phyloP scores from a whole-genome alignment of 2,329 filamentous ascomycete species.

The Colletotrichum abscissum region DNA sequence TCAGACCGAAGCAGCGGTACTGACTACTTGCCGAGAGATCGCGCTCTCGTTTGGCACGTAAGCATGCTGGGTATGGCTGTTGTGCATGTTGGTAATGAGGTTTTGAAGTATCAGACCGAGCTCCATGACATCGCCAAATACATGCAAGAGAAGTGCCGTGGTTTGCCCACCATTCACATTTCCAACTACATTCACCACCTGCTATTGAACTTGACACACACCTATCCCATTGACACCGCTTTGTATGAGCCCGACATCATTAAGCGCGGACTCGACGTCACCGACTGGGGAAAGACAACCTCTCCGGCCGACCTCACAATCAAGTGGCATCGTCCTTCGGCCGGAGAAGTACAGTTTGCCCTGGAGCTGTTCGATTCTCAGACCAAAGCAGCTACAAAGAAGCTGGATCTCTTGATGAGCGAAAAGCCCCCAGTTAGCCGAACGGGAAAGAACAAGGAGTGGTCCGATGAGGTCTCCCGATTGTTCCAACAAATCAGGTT shows the following conservation, averaged over 20 bases:
- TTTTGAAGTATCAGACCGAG: slow-evolving; percentile 88
- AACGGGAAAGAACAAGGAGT: slow-evolving; percentile 96
- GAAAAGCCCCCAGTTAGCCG: slow-evolving; percentile 85
- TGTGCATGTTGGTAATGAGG: slow-evolving; percentile 91
- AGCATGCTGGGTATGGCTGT: slow-evolving; percentile 98
- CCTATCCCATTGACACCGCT: slow-evolving; percentile 90
- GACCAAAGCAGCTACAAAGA: slow-evolving; percentile 78
- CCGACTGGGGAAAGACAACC: slow-evolving; percentile 87
- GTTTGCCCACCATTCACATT: slow-evolving; percentile 93
- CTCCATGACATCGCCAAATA: slow-evolving; percentile 92
- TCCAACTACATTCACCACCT: slow-evolving; percentile 98
- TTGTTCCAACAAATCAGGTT: slow-evolving; percentile 89
- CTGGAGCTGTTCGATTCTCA: slow-evolving; percentile 90
- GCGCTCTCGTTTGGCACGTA: slow-evolving; percentile 95
- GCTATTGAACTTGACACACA: slow-evolving; percentile 92
- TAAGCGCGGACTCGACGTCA: slow-evolving; percentile 75
- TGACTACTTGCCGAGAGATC: slow-evolving; percentile 91
- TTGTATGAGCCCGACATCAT: slow-evolving; percentile 86
- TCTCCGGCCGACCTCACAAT: slow-evolving; percentile 82
- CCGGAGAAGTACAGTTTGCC: slow-evolving; percentile 87
- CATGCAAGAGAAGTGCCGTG: slow-evolving; percentile 96
- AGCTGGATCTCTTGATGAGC: slow-evolving; percentile 83
- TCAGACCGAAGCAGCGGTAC: slow-evolving; percentile 94
- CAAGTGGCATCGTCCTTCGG: slow-evolving; percentile 88
- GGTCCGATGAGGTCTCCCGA: slow-evolving; percentile 95